These are phyloP conservation scores for Exophiala sp. DNA, from an alignment of 2,329 filamentous ascomycete genomes.

Conservation along the genomic window DNA sequence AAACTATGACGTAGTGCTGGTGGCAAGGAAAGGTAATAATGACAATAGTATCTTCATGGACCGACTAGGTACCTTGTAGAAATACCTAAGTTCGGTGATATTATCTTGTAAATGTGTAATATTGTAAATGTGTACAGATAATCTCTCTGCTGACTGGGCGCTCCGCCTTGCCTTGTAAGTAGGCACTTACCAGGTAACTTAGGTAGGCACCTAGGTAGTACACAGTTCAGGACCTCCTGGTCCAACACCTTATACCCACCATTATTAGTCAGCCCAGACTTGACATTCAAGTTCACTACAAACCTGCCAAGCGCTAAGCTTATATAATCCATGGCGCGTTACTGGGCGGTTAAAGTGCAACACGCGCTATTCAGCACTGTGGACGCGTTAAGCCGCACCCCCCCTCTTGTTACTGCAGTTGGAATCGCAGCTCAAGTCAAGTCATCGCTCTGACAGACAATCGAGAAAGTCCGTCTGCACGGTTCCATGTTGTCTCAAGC, in stretches of 20 bases:
- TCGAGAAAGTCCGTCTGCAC: not conserved
- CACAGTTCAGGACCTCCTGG: too few relatives aligned
- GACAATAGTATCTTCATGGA: too few relatives aligned
- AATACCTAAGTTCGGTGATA: too few relatives aligned
- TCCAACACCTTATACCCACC: too few relatives aligned
- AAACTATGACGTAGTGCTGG: too few relatives aligned
- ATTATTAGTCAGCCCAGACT: not conserved
- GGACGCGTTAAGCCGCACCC: not conserved
- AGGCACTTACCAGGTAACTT: too few relatives aligned
- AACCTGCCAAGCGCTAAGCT: not conserved
- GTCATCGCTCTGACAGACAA: not conserved
- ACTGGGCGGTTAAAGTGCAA: not conserved
- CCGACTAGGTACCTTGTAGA: too few relatives aligned
- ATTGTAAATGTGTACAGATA: too few relatives aligned
- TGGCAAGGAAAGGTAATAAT: too few relatives aligned
- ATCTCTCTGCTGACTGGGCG: too few relatives aligned
- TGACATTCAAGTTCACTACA: not conserved
- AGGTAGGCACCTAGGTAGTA: too few relatives aligned
- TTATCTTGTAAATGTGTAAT: not conserved
- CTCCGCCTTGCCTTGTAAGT: too few relatives aligned
- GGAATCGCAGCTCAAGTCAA: not conserved
- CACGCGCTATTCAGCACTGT: not conserved
- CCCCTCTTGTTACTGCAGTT: not conserved
- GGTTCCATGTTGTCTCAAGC: not conserved
- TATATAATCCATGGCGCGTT: not conserved